A percentile compares a stretch with the other conserved stretches of the same genome.
Conservation (phyloP, 1,284 basidiomycete genomes). For the Cryptococcus amylolentus region DNA sequence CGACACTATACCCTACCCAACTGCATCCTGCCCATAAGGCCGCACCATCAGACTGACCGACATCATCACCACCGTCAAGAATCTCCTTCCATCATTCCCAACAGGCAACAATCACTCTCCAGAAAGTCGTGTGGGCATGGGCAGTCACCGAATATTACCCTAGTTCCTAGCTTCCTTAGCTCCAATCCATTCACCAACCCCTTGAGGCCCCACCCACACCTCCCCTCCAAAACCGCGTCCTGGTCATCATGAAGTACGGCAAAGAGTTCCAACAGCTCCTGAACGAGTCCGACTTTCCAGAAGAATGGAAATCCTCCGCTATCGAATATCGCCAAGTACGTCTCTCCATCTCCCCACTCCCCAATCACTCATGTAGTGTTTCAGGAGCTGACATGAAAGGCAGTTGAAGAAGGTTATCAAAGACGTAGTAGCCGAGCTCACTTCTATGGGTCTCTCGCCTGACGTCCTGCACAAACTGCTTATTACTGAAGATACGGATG, state of each 20-base stretch:
- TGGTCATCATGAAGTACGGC: slow-evolving; percentile 45
- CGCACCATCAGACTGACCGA: too few species aligned
- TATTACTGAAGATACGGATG: slow-evolving; percentile 34
- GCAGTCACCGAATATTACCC: too few species aligned
- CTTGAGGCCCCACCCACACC: too few species aligned
- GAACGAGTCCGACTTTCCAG: slow-evolving; percentile 46
- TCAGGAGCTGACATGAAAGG: slow-evolving; percentile 1
- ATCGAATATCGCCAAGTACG: slow-evolving; percentile 80
- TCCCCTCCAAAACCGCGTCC: too few species aligned
- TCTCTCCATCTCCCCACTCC: neutral
- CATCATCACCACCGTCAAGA: too few species aligned
- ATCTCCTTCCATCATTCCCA: too few species aligned
- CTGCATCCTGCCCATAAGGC: too few species aligned
- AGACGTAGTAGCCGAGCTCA: slow-evolving; percentile 75
- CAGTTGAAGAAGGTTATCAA: slow-evolving; percentile 92
- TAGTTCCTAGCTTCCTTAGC: too few species aligned
- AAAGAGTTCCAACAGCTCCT: slow-evolving; percentile 51
- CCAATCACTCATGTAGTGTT: neutral
- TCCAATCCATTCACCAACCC: too few species aligned
- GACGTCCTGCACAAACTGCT: slow-evolving; percentile 57
- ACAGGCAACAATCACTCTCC: too few species aligned
- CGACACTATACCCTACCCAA: too few species aligned
- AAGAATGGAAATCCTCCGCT: slow-evolving; percentile 57
- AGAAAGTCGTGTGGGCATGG: too few species aligned
- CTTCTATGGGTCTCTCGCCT: slow-evolving; percentile 68